phyloP scores from a whole-genome alignment of 805 yeast species.

The Hyphopichia homilentoma region DNA sequence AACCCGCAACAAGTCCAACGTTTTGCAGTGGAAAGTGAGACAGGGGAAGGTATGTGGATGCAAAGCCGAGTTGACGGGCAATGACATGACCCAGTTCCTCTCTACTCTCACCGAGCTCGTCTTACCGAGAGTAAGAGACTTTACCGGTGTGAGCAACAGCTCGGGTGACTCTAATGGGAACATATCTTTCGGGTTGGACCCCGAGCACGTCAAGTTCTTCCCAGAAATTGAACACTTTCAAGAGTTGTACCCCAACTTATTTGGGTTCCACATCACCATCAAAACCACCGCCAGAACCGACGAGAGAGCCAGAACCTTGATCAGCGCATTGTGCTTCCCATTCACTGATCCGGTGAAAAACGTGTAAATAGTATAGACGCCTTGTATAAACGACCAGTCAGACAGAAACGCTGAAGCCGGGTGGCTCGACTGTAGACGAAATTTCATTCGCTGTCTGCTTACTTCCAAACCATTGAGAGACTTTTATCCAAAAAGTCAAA shows the following conservation, averaged over 20 bases:
- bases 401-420: no score
- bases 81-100: slow-evolving; percentile 80
- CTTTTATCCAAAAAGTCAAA: no score
- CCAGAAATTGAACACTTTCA: slow-evolving; percentile 92
- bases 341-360: slow-evolving; percentile 37
- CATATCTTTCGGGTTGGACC: slow-evolving; percentile 76
- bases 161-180: slow-evolving; percentile 87
- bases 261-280: slow-evolving; percentile 80
- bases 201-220: slow-evolving; percentile 74
- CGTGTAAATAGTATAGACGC: not conserved
- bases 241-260: slow-evolving; percentile 83
- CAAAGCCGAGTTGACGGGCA: slow-evolving; percentile 70
- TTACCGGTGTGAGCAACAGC: slow-evolving; percentile 67
- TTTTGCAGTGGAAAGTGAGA: slow-evolving; percentile 82
- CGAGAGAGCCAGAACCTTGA: slow-evolving; percentile 78
- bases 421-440: no score
- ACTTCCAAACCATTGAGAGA: no score
- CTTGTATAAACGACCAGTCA: no score
- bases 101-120: slow-evolving; percentile 87
- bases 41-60: slow-evolving; percentile 92
- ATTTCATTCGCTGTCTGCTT: no score
- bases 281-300: slow-evolving; percentile 90
- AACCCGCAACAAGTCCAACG: slow-evolving; percentile 71
- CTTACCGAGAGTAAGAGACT: slow-evolving; percentile 87
- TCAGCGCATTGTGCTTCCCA: slow-evolving; percentile 81